Evolutionary conservation across 2,329 filamentous ascomycete genomes (phyloP).

Genomic region (Colletotrichum higginsianum): DNA sequence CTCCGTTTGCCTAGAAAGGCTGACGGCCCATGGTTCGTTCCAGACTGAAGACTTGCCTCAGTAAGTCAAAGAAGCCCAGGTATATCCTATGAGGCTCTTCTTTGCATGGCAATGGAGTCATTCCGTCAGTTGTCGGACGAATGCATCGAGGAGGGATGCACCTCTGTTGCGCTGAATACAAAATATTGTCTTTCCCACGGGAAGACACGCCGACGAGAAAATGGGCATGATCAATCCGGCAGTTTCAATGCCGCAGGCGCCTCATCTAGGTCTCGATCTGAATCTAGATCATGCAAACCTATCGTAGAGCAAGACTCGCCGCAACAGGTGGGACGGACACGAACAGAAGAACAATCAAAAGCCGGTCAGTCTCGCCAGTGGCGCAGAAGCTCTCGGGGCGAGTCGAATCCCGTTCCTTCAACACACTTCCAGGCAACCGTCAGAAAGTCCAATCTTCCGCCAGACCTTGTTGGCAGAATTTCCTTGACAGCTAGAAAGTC

Average conservation of each 20-base stretch:
- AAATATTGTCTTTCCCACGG: constrained; percentile 8
- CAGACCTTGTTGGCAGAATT: constrained; percentile 26
- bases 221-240: not conserved
- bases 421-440: not conserved
- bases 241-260: not conserved
- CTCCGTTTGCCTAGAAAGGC: not conserved
- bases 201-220: constrained; percentile 2
- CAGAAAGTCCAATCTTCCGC: constrained; percentile 18
- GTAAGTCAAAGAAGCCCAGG: not conserved
- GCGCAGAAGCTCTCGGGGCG: not conserved
- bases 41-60: not conserved
- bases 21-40: not conserved
- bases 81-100: not conserved
- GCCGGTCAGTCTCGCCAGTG: not conserved
- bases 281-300: not conserved
- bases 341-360: constrained; percentile 3
- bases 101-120: constrained; percentile 13
- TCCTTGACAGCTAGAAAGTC: constrained; percentile 29
- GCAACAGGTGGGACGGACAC: not conserved
- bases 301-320: constrained; percentile 3
- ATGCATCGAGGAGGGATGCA: constrained; percentile 13
- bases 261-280: not conserved
- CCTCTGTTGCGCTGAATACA: constrained; percentile 1
- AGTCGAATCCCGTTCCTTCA: not conserved
- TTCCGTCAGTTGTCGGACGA: constrained; percentile 2